phyloP scores from a whole-genome alignment of 2,329 filamentous ascomycete genomes.

The Metarhizium humberi region DNA sequence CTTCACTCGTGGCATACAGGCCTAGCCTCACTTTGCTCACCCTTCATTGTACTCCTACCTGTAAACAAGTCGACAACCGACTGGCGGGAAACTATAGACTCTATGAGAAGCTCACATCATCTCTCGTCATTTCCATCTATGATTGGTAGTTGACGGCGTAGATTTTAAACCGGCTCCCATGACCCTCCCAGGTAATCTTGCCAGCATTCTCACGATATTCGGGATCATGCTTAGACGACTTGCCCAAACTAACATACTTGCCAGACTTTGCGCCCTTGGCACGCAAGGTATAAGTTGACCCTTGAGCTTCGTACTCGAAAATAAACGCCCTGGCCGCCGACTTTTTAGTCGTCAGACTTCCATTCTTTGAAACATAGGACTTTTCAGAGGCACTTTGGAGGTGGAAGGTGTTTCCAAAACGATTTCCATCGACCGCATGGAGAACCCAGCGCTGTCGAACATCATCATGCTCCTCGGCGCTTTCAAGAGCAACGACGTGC shows the following conservation, averaged over 20 bases:
- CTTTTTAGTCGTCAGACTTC: no score
- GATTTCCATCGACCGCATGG: slow-evolving; percentile 23
- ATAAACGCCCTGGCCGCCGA: no score
- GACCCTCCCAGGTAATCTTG: slow-evolving; percentile 1
- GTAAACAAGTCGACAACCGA: no score
- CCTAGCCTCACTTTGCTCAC: no score
- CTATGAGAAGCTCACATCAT: no score
- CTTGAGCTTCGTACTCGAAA: no score
- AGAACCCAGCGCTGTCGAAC: slow-evolving; percentile 39
- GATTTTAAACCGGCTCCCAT: not conserved
- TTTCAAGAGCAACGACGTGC: not conserved
- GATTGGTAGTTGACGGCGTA: slow-evolving; percentile 1
- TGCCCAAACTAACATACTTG: not conserved
- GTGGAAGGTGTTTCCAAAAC: slow-evolving; percentile 12
- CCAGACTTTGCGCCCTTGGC: no score
- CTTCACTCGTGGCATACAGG: no score
- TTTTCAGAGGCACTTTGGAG: slow-evolving; percentile 6
- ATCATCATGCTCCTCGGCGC: slow-evolving; percentile 20
- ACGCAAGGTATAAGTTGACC: no score
- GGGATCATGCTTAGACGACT: not conserved
- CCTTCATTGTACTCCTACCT: no score
- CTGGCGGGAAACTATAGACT: no score
- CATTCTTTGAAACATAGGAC: no score
- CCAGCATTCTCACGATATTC: not conserved
- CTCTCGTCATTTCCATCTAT: not conserved